Base-by-base conservation (phyloP, 352 stramenopile species). In the Pythium pectinolyticum region DNA sequence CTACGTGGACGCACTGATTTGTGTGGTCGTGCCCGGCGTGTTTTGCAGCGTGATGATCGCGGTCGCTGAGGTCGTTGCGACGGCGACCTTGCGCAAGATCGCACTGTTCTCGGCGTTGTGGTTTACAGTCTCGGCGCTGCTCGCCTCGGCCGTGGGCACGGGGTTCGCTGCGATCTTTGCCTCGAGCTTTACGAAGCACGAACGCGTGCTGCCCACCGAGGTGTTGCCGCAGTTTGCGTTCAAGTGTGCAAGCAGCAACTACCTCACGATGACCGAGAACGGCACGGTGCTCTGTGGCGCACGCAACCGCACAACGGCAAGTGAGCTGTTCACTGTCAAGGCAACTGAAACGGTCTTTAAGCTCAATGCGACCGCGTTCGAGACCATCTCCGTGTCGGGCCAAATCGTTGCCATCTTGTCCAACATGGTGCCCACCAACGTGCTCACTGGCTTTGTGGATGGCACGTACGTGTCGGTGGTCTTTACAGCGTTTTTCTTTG, bases 401-500 rank as follows among this genome's bases (percentile, higher is more conserved):
- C 78, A 90, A 61, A 65, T 90, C 62, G 78, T 90, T 53, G 69
- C 63, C 35, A 90, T 90, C 46, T 46, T 90, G 31, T 78, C 79
- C 37, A 68, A 80, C 50, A 70, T 88, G 30, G 70, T 92, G 32
- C 84, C 84, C 12, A 63, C 72, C 27, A 91, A 93, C 57, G 75
- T 91, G 27, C 75, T 90, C 41, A 51, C 67, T 9, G 73, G 78
- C 3, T 84, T 91, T 51, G 72, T 79, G 12, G 58, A 73, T 4
- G 75, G 67, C 17, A 78, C 77, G 14, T 81, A 80, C 19, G 64
- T 90, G 27, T 83, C 79, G 32, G 72, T 90, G 31, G 86, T 91
- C 32, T 74, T 77, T 28, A 86, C 88, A 45, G 79, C 80, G 12
- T 73, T 90, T 31, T 74, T 84, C 39, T 80, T 91, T 53, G 84